Base-by-base conservation (phyloP, 2,329 filamentous ascomycete species). In the Beauveria scarabaeidicola region DNA sequence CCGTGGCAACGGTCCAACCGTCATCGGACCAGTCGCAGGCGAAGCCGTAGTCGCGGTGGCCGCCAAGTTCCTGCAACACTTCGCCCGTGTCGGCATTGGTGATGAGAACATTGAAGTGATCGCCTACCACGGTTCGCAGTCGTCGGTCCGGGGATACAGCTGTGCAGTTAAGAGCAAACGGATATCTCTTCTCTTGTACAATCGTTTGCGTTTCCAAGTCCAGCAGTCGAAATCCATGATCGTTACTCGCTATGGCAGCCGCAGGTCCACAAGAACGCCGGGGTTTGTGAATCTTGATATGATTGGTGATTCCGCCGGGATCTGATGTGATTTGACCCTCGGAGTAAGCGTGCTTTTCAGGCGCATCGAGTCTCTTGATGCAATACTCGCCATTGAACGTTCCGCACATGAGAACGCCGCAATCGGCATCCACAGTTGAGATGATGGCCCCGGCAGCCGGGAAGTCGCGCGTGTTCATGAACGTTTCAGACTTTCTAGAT, bases 1-100 rank as follows among this genome's bases (percentile, higher is more conserved):
- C 89, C 0, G 89, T 92, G 13, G 89, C 89, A 21, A 92, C 80
- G 13, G 85, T 87, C 74, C 85, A 85, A 36, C 88, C 89, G 68
- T 92, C 86, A 57, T 88, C 84, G 19, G 88, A 86, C 89, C 89
- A 93, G 64, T 87, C 89, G 66, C 87, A 91, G 1, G 89, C 84
- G 66, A 92, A 93, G 2, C 85, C 87, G 64, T 81, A 88, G 67
- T 91, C 88, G 15, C 77, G 77, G 67, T 91, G 88, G 2, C 86
- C 85, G 4, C 75, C 71, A 1, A 92, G 79, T 27, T 75, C 73
- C 64, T 86, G 78, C 63, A 81, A 78, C 59, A 75, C 76, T 61
- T 79, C 74, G 15, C 87, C 85, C 13, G 81, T 84, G 59, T 90
- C 87, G 11, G 88, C 84, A 62, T 89, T 82, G 15, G 83, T 81